A percentile compares a stretch with the other conserved stretches of the same genome.
Evolutionary conservation across 1,284 basidiomycete species (phyloP).

Genomic region (Rugosomyces carneus): DNA sequence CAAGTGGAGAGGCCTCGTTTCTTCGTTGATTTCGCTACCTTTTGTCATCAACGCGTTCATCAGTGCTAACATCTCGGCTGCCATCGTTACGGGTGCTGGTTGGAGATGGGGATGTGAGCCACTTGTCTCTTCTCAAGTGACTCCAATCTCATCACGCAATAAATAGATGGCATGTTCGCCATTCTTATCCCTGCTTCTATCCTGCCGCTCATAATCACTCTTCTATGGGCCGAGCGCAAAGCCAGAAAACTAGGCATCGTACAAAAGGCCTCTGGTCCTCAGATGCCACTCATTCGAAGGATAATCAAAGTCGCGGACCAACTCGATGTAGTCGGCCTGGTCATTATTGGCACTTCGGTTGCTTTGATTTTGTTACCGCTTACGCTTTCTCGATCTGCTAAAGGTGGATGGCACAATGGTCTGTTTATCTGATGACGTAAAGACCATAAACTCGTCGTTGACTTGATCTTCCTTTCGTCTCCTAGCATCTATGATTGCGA

Average conservation of each 20-base stretch:
- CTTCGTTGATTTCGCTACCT: constrained; percentile 58
- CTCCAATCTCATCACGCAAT: background rate
- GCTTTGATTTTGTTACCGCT: constrained; percentile 65
- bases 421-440: constrained; percentile 3
- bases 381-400: constrained; percentile 44
- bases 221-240: constrained; percentile 68
- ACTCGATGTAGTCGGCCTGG: constrained; percentile 41
- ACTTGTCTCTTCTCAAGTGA: too few species aligned
- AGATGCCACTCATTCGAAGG: constrained; percentile 17
- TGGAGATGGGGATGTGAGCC: constrained; percentile 75
- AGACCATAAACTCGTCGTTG: constrained; percentile 1
- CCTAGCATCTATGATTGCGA: constrained; percentile 49
- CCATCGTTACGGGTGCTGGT: constrained; percentile 45
- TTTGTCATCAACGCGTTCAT: constrained; percentile 68
- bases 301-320: constrained; percentile 33
- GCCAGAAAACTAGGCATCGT: constrained; percentile 48
- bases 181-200: constrained; percentile 53
- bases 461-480: background rate
- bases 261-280: background rate
- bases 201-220: constrained; percentile 54
- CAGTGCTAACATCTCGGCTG: constrained; percentile 61
- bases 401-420: constrained; percentile 42
- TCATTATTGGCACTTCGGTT: constrained; percentile 56
- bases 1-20: constrained; percentile 71
- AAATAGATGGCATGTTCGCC: constrained; percentile 62